Conservation (phyloP, 257 asterid species). For the Petrea volubilis region DNA sequence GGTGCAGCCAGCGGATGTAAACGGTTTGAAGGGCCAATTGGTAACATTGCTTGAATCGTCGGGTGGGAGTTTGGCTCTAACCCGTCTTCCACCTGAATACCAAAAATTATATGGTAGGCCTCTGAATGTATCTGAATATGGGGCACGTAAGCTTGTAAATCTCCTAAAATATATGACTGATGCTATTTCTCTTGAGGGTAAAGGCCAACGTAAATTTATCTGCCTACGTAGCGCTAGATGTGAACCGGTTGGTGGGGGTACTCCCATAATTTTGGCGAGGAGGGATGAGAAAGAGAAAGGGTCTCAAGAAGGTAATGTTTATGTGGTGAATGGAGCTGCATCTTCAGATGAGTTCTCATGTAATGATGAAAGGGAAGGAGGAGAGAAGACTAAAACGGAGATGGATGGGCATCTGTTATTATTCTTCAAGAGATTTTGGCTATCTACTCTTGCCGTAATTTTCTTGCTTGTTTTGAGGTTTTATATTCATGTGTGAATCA, state of each 20-base stretch:
- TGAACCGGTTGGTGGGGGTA: constrained; percentile 32
- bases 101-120: constrained; percentile 62
- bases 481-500: too few species aligned
- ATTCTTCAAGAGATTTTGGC: constrained; percentile 69
- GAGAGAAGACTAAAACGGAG: constrained; percentile 23
- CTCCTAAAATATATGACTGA: constrained; percentile 64
- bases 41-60: constrained; percentile 58
- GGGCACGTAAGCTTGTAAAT: constrained; percentile 53
- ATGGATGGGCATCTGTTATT: constrained; percentile 3
- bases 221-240: constrained; percentile 38
- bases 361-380: constrained; percentile 17
- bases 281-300: constrained; percentile 44
- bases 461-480: constrained; percentile 55
- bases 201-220: constrained; percentile 51
- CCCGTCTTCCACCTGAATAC: constrained; percentile 59
- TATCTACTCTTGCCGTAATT: constrained; percentile 61
- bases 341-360: constrained; percentile 57
- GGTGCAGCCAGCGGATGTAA: constrained; percentile 72
- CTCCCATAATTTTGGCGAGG: constrained; percentile 32
- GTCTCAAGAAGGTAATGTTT: too few species aligned
- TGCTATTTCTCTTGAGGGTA: constrained; percentile 46
- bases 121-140: constrained; percentile 58
- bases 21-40: constrained; percentile 61
- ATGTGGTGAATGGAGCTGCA: too few species aligned
- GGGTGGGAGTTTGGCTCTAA: constrained; percentile 58